phyloP scores from a whole-genome alignment of 768 basidiomycete genomes.

The Podaxis sp. region DNA sequence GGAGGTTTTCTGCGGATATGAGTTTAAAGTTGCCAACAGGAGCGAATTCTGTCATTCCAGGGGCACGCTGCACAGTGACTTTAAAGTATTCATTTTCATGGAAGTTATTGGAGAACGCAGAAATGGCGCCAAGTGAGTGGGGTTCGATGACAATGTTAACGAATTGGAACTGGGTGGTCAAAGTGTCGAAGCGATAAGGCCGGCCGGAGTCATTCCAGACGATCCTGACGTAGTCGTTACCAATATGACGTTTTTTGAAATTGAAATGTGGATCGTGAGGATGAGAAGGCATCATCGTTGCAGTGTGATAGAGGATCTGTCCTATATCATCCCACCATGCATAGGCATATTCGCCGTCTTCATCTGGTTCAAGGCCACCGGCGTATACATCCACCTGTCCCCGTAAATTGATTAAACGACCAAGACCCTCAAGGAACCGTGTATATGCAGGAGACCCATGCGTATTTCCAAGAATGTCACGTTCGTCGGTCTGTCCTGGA shows the following conservation, averaged over 20 bases:
- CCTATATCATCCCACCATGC: constrained; percentile 99
- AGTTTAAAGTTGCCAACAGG: constrained; percentile 94
- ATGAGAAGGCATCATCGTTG: constrained; percentile 93
- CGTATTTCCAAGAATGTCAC: constrained; percentile 84
- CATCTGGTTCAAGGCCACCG: constrained; percentile 86
- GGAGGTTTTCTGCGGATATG: constrained; percentile 84
- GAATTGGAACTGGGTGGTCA: constrained; percentile 93
- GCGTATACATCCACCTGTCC: constrained; percentile 92
- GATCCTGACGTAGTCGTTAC: constrained; percentile 95
- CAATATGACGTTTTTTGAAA: constrained; percentile 93
- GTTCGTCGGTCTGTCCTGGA: constrained; percentile 82
- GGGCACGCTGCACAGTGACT: constrained; percentile 84
- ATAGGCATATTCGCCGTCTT: constrained; percentile 96
- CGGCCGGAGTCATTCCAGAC: constrained; percentile 97
- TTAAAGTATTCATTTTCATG: constrained; percentile 97
- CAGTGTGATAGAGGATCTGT: constrained; percentile 92
- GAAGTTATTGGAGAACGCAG: constrained; percentile 79
- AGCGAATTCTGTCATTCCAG: constrained; percentile 91
- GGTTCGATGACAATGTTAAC: constrained; percentile 97
- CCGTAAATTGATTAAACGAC: constrained; percentile 82
- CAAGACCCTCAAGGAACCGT: constrained; percentile 88
- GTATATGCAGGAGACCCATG: constrained; percentile 96
- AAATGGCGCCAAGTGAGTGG: constrained; percentile 80
- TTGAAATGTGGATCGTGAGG: constrained; percentile 66
- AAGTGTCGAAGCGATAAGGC: constrained; percentile 88